phyloP scores from a whole-genome alignment of 805 yeast genomes.

The Metahyphopichia silvanorum region DNA sequence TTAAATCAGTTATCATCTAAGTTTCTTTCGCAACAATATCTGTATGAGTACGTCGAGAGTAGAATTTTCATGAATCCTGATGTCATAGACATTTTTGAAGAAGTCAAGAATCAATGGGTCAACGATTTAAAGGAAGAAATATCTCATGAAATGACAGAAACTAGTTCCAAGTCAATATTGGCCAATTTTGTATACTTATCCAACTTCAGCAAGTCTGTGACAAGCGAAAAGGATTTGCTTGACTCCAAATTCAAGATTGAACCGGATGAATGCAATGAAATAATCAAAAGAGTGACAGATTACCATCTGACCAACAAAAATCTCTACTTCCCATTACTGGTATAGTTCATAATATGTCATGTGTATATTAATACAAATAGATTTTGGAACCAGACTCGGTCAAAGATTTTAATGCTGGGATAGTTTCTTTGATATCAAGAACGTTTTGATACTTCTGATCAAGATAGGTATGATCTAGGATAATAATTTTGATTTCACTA shows the following conservation, averaged over 20 bases:
- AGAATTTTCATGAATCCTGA: constrained; percentile 18
- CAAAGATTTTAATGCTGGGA: constrained; percentile 37
- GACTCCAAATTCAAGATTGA: neutral
- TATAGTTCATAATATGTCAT: constrained; percentile 1
- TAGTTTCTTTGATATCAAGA: constrained; percentile 55
- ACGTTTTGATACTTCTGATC: constrained; percentile 59
- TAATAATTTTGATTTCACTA: constrained; percentile 48
- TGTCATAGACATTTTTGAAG: constrained; percentile 13
- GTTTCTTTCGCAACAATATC: constrained; percentile 6
- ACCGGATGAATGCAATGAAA: constrained; percentile 12
- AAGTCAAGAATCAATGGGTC: constrained; percentile 33
- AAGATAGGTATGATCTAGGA: constrained; percentile 59
- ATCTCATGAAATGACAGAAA: neutral
- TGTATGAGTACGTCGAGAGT: constrained; percentile 9
- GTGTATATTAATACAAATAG: constrained; percentile 42
- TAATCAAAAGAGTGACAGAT: constrained; percentile 19
- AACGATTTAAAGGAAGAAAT: too few species aligned
- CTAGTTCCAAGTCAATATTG: constrained; percentile 6
- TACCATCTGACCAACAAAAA: constrained; percentile 25
- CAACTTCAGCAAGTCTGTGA: constrained; percentile 10
- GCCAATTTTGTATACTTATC: constrained; percentile 22
- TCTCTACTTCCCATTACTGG: constrained; percentile 23
- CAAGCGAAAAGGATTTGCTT: neutral
- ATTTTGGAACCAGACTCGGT: constrained; percentile 44
- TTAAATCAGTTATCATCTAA: constrained; percentile 15